Evolutionary conservation across 805 yeast genomes (phyloP).

Genomic region (Ogataea salicorniae): DNA sequence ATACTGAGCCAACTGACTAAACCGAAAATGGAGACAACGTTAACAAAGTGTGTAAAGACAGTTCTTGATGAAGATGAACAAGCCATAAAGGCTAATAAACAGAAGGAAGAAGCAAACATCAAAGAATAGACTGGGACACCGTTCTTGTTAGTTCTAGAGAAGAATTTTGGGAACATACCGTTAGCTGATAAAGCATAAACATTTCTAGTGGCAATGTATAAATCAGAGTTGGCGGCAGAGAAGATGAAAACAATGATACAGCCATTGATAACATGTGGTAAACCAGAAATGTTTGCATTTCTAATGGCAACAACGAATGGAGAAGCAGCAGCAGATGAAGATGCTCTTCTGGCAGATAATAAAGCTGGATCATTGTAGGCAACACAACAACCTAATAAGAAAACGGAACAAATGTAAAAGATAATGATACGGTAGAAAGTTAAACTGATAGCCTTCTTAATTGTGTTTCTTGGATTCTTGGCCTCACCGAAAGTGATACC

Average conservation of each 20-base stretch:
- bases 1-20: slow-evolving; percentile 72
- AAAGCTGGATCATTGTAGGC: slow-evolving; percentile 43
- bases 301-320: slow-evolving; percentile 82
- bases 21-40: slow-evolving; percentile 72
- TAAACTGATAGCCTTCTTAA: slow-evolving; percentile 49
- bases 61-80: slow-evolving; percentile 50
- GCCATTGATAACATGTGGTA: slow-evolving; percentile 74
- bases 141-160: slow-evolving; percentile 56
- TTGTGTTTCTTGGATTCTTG: slow-evolving; percentile 41
- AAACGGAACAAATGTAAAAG: slow-evolving; percentile 48
- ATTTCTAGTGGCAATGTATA: slow-evolving; percentile 73
- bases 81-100: slow-evolving; percentile 67
- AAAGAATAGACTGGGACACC: slow-evolving; percentile 70
- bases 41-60: slow-evolving; percentile 65
- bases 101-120: slow-evolving; percentile 45
- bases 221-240: slow-evolving; percentile 77
- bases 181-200: slow-evolving; percentile 66
- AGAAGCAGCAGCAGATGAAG: slow-evolving; percentile 64
- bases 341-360: slow-evolving; percentile 39
- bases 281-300: slow-evolving; percentile 55
- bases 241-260: slow-evolving; percentile 72
- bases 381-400: slow-evolving; percentile 54
- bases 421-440: slow-evolving; percentile 50
- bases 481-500: slow-evolving; percentile 48
- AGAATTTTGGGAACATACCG: slow-evolving; percentile 67